Conservation (phyloP, 257 asterid genomes). For the Fraxinus cuspidata region DNA sequence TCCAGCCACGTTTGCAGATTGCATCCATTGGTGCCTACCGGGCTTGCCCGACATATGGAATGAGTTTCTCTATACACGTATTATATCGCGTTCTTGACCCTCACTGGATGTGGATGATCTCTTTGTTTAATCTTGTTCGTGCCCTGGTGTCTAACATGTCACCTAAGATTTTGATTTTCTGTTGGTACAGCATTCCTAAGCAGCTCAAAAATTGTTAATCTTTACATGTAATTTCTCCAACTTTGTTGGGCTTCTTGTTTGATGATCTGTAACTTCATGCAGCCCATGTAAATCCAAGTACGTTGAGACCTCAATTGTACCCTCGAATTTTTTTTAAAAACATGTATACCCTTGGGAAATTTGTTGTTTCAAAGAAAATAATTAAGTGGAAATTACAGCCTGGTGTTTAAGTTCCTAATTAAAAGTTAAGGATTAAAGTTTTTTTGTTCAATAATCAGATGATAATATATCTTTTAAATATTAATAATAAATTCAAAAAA, state of each 20-base stretch:
- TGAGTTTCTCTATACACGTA: slow-evolving; percentile 48
- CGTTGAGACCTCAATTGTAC: no score
- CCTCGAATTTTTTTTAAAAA: no score
- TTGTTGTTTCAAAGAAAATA: no score
- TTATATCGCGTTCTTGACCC: slow-evolving; percentile 39
- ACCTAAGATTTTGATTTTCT: background rate
- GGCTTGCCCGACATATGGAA: slow-evolving; percentile 85
- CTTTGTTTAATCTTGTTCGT: background rate
- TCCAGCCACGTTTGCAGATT: slow-evolving; percentile 63
- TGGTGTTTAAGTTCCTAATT: no score
- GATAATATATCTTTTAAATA: no score
- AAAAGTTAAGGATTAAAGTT: no score
- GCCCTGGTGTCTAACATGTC: slow-evolving; percentile 4
- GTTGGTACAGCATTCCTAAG: background rate
- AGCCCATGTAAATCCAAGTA: no score
- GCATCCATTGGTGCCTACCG: slow-evolving; percentile 89
- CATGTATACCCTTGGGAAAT: no score
- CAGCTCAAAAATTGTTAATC: background rate
- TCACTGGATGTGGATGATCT: background rate
- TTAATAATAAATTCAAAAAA: no score
- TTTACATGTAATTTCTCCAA: background rate
- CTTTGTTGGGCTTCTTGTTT: background rate
- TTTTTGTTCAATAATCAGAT: no score
- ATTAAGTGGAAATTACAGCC: no score
- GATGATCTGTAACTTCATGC: no score